Percentiles rank a stretch among this genome's conserved stretches.
Conservation (phyloP, 805 yeast species). For the Kluyveromyces aestuarii region DNA sequence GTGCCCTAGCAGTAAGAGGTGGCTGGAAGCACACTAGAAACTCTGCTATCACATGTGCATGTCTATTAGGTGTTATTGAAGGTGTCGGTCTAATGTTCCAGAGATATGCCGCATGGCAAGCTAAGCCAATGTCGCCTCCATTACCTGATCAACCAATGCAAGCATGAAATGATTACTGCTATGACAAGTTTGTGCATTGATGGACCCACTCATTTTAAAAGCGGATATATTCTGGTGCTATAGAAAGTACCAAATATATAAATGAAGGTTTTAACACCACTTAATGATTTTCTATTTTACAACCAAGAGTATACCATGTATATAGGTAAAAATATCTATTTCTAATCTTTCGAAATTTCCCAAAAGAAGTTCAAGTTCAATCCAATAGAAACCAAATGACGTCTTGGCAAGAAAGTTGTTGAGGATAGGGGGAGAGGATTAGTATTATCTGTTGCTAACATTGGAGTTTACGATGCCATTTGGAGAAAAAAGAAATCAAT, state of each 20-base stretch:
- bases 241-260: not conserved
- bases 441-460: conserved; percentile 7
- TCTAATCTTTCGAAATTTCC: not conserved
- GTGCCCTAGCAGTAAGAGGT: conserved; percentile 95
- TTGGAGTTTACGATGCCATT: too few relatives aligned
- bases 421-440: not conserved
- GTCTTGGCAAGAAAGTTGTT: too few relatives aligned
- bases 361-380: not conserved
- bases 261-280: not conserved
- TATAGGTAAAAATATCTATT: not conserved
- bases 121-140: conserved; percentile 60
- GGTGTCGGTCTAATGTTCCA: conserved; percentile 97
- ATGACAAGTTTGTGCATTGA: not conserved
- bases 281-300: not conserved
- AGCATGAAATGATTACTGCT: conserved; percentile 13
- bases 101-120: conserved; percentile 78
- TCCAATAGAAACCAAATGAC: not conserved
- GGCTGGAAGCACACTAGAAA: conserved; percentile 96
- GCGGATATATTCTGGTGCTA: not conserved
- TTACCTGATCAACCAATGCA: conserved; percentile 39
- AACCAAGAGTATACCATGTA: not conserved
- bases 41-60: conserved; percentile 95
- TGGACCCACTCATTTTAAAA: not conserved
- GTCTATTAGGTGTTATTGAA: conserved; percentile 91
- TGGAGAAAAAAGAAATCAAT: not conserved